Conservation (phyloP, 257 asterid genomes). For the Ilex aquifolium region DNA sequence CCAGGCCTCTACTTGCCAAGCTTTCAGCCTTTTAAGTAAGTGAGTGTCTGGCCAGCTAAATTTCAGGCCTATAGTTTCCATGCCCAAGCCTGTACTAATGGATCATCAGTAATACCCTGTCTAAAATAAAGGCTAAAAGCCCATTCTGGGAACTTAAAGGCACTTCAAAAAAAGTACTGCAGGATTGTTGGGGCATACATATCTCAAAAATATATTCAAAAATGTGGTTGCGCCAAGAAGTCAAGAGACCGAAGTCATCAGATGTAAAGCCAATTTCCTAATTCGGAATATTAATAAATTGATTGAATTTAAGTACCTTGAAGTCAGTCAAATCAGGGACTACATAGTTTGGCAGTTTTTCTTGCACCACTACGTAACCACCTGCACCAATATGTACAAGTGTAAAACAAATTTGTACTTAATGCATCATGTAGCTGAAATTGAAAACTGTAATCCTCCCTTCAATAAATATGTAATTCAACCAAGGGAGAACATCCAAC, state of each 20-base stretch:
- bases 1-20: neutral
- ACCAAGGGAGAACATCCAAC: neutral
- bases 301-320: constrained; percentile 41
- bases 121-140: no score
- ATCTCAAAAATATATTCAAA: no score
- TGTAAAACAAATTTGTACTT: neutral
- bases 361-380: constrained; percentile 68
- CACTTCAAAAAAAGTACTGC: no score
- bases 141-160: no score
- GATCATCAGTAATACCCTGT: no score
- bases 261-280: neutral
- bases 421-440: neutral
- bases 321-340: constrained; percentile 77
- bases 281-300: no score
- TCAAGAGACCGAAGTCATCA: neutral
- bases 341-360: constrained; percentile 74
- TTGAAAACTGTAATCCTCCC: neutral
- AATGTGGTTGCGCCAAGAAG: no score
- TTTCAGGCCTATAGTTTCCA: neutral
- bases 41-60: neutral
- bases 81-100: no score
- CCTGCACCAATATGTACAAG: constrained; percentile 33
- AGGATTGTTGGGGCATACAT: no score
- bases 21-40: no score
- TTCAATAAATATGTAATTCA: neutral